Evolutionary conservation across 176 grass and related monocot genomes (phyloP).

Genomic region (Pontederia paniculata): DNA sequence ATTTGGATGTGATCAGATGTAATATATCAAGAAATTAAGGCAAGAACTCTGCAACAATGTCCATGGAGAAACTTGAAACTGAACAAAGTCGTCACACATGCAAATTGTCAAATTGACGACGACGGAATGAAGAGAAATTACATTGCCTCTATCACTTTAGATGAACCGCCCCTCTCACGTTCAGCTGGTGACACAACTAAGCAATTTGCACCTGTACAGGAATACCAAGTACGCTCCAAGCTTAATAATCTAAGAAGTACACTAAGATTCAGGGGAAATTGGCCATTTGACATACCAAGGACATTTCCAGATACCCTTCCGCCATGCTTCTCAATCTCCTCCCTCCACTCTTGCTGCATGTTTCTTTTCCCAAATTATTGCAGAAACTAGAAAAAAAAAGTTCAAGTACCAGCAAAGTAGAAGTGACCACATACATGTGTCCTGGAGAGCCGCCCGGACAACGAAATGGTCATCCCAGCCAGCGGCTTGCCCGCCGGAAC

Average conservation of each 20-base stretch:
- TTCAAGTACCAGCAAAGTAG: background rate
- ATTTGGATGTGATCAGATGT: too few species aligned
- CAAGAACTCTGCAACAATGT: too few species aligned
- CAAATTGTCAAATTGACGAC: background rate
- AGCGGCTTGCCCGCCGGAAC: conserved; percentile 36
- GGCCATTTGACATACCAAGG: conserved; percentile 29
- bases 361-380: background rate
- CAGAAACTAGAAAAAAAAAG: background rate
- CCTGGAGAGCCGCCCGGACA: conserved; percentile 67
- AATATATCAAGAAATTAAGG: too few species aligned
- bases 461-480: conserved; percentile 44
- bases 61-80: too few species aligned
- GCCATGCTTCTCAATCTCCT: conserved; percentile 71
- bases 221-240: background rate
- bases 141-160: conserved; percentile 70
- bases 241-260: too few species aligned
- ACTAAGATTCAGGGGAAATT: too few species aligned
- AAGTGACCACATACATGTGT: conserved; percentile 41
- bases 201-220: conserved; percentile 40
- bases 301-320: conserved; percentile 51
- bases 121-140: conserved; percentile 15
- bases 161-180: conserved; percentile 48
- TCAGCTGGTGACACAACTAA: conserved; percentile 59
- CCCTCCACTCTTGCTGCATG: conserved; percentile 36
- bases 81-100: too few species aligned